Evolutionary conservation across 2,329 filamentous ascomycete genomes (phyloP).

Genomic region (Cladosporium phlei): DNA sequence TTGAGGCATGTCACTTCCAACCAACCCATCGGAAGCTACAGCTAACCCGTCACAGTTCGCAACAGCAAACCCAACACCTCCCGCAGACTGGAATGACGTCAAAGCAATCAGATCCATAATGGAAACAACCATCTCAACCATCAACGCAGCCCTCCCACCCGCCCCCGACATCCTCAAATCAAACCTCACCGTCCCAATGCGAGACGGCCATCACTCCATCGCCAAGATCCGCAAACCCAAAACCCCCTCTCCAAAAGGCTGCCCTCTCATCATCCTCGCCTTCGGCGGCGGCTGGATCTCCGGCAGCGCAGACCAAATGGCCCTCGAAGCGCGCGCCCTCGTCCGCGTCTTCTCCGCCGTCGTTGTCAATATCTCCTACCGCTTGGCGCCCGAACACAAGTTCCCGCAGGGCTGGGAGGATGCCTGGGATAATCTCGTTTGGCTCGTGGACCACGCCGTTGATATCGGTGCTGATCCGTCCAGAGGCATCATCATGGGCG

Average conservation of each 20-base stretch:
- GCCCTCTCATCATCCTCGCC: constrained; percentile 20
- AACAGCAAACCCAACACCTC: neutral
- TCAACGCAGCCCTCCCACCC: neutral
- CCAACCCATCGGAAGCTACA: neutral
- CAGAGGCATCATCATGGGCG: constrained; percentile 48
- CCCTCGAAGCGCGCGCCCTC: constrained; percentile 16
- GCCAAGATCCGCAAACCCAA: constrained; percentile 30
- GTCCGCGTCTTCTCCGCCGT: constrained; percentile 4
- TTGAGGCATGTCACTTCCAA: neutral
- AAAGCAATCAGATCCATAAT: neutral
- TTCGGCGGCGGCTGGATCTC: constrained; percentile 25
- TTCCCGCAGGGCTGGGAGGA: constrained; percentile 53
- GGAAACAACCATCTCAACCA: neutral
- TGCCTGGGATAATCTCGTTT: constrained; percentile 44
- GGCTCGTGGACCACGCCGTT: constrained; percentile 39
- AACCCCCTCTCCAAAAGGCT: constrained; percentile 10
- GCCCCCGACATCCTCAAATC: neutral
- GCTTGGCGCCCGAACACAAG: constrained; percentile 56
- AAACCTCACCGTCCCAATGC: constrained; percentile 23
- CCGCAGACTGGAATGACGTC: neutral
- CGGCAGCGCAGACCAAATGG: constrained; percentile 18
- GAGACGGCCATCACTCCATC: constrained; percentile 31
- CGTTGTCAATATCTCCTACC: constrained; percentile 36
- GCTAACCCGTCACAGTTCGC: neutral
- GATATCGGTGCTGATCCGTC: constrained; percentile 38